Percentiles rank a stretch among this genome's conserved stretches.
phyloP scores from a whole-genome alignment of 108 stramenopile species.

The Aurantiochytrium sp. region DNA sequence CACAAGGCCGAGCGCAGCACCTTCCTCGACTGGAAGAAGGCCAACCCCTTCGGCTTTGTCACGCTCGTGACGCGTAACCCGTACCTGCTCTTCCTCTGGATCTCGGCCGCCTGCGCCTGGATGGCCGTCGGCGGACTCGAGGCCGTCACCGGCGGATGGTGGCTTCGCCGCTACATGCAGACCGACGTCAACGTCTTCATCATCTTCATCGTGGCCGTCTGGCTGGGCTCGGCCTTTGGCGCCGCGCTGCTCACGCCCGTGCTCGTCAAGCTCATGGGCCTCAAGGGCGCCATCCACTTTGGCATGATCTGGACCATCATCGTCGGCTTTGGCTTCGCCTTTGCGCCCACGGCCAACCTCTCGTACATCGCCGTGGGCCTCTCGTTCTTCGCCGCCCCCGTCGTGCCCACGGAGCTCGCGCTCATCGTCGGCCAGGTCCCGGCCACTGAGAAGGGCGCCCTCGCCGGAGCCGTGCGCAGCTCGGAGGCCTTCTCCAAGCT shows the following conservation, averaged over 20 bases:
- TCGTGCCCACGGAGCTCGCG: neutral
- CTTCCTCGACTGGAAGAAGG: neutral
- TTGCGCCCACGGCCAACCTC: slow-evolving; percentile 13
- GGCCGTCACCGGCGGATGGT: slow-evolving; percentile 14
- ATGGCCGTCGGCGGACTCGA: slow-evolving; percentile 14
- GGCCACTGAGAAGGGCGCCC: neutral
- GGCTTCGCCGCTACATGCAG: slow-evolving; percentile 13
- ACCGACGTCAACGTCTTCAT: neutral
- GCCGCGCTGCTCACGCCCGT: slow-evolving; percentile 3
- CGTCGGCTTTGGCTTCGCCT: neutral
- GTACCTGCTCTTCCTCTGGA: slow-evolving; percentile 5
- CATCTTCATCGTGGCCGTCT: neutral
- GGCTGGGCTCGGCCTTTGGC: slow-evolving; percentile 2
- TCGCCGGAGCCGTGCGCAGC: slow-evolving; percentile 15
- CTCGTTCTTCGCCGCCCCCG: neutral
- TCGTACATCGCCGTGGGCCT: neutral
- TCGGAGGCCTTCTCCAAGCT: slow-evolving; percentile 25
- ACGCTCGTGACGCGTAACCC: neutral
- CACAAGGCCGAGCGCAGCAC: slow-evolving; percentile 19
- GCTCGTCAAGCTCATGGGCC: neutral
- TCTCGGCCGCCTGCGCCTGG: neutral
- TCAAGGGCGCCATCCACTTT: neutral
- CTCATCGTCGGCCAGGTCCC: neutral
- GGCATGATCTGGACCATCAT: neutral
- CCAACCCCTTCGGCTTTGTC: slow-evolving; percentile 20